A percentile compares a stretch with the other conserved stretches of the same genome.
Conservation (phyloP, 2,329 filamentous ascomycete species). For the Ophiostoma perfectum region DNA sequence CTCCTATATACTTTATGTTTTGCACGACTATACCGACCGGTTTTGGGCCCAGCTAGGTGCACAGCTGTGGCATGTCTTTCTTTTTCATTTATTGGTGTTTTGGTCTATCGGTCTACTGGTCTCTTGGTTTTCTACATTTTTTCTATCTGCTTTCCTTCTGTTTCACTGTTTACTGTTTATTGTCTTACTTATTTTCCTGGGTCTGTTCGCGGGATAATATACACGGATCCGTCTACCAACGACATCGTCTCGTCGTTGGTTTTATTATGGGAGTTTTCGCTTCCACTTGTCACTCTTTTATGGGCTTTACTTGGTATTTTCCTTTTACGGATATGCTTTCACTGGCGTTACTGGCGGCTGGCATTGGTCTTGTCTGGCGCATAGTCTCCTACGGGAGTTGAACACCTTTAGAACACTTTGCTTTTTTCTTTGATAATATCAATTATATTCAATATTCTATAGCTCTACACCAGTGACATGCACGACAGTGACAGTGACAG, state of each 20-base stretch:
- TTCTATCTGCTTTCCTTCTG: background rate
- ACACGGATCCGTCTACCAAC: background rate
- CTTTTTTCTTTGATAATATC: background rate
- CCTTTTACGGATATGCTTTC: background rate
- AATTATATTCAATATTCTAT: background rate
- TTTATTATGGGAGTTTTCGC: background rate
- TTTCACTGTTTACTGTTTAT: background rate
- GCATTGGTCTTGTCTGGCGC: background rate
- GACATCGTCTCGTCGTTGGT: background rate
- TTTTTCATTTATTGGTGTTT: background rate
- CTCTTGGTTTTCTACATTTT: background rate
- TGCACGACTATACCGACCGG: background rate
- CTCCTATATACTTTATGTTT: too few species aligned
- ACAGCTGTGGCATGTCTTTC: too few species aligned
- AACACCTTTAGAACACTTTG: background rate
- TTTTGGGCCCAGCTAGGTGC: background rate
- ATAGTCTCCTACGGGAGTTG: background rate
- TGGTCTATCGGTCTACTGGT: background rate
- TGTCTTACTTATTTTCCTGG: background rate
- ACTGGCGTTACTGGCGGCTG: background rate
- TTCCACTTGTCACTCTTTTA: background rate
- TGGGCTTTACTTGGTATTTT: background rate
- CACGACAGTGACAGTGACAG: too few species aligned
- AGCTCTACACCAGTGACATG: too few species aligned
- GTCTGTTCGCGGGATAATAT: background rate